Percentiles rank a stretch among this genome's conserved stretches.
Evolutionary conservation across 2,329 filamentous ascomycete species (phyloP).

Genomic region (Bimuria novae-zelandiae): DNA sequence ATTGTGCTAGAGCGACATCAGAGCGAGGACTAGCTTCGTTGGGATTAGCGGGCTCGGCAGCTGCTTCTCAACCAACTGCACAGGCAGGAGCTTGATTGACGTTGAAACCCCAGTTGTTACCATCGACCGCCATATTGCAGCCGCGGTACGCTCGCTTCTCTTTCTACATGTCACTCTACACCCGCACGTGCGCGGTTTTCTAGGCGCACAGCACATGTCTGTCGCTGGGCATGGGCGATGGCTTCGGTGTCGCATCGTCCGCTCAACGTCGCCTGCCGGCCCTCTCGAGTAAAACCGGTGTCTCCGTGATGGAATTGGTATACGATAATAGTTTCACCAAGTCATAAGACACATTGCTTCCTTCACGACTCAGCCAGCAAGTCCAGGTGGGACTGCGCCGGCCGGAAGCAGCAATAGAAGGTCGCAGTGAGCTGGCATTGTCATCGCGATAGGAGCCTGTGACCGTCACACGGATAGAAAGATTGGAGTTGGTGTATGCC

Average conservation of each 20-base stretch:
- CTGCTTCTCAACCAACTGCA: not conserved
- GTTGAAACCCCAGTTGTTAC: not conserved
- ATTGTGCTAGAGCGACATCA: too few species aligned
- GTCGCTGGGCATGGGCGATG: not conserved
- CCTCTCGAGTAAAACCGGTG: not conserved
- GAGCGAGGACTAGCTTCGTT: not conserved
- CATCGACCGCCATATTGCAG: not conserved
- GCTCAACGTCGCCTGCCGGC: not conserved
- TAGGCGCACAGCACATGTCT: not conserved
- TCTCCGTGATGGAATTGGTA: not conserved
- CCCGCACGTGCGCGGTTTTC: not conserved
- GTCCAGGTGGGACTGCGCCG: not conserved
- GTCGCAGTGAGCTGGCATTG: not conserved
- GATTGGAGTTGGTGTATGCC: not conserved
- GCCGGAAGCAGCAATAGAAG: not conserved
- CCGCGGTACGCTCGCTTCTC: not conserved
- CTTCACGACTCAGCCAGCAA: not conserved
- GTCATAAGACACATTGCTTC: not conserved
- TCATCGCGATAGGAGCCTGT: slow-evolving; percentile 3
- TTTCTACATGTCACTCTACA: not conserved
- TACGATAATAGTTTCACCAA: not conserved
- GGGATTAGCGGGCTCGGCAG: not conserved
- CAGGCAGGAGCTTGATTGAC: not conserved
- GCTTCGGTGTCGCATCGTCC: not conserved
- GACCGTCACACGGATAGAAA: slow-evolving; percentile 12